A percentile compares a stretch with the other conserved stretches of the same genome.
phyloP scores from a whole-genome alignment of 2,329 filamentous ascomycete genomes.

The Sclerotinia subarctica region DNA sequence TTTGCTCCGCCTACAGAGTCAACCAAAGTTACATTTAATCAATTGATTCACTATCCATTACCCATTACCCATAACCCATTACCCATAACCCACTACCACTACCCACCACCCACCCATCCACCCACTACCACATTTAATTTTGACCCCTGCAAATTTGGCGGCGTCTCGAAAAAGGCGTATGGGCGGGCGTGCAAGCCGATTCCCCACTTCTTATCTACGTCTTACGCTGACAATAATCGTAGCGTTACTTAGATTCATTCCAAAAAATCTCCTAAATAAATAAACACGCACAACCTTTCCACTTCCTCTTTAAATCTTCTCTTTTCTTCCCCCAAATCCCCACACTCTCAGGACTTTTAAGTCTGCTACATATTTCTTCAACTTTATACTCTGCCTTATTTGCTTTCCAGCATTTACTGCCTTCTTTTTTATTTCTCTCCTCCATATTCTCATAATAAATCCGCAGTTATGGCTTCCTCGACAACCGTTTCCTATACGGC shows the following conservation, averaged over 20 bases:
- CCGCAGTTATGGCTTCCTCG: constrained; percentile 36
- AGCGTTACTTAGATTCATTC: background rate
- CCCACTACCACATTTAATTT: too few species aligned
- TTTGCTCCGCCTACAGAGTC: background rate
- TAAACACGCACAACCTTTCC: too few species aligned
- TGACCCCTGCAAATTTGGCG: too few species aligned
- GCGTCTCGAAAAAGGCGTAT: too few species aligned
- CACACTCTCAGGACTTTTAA: constrained; percentile 2
- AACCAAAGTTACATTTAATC: background rate
- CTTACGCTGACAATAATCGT: background rate
- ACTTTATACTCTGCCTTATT: background rate
- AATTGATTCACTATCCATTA: background rate
- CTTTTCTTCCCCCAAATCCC: background rate
- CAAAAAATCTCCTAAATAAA: too few species aligned
- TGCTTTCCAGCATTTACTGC: background rate
- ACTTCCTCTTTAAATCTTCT: background rate
- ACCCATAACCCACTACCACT: too few species aligned
- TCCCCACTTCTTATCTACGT: constrained; percentile 1
- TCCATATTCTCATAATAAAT: constrained; percentile 16
- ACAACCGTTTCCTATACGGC: constrained; percentile 40
- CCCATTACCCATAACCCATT: too few species aligned
- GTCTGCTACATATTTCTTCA: background rate
- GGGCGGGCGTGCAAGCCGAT: too few species aligned
- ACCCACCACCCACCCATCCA: too few species aligned
- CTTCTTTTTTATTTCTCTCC: background rate